phyloP scores from a whole-genome alignment of 1,284 basidiomycete genomes.

The Trichosporon coremiiforme region DNA sequence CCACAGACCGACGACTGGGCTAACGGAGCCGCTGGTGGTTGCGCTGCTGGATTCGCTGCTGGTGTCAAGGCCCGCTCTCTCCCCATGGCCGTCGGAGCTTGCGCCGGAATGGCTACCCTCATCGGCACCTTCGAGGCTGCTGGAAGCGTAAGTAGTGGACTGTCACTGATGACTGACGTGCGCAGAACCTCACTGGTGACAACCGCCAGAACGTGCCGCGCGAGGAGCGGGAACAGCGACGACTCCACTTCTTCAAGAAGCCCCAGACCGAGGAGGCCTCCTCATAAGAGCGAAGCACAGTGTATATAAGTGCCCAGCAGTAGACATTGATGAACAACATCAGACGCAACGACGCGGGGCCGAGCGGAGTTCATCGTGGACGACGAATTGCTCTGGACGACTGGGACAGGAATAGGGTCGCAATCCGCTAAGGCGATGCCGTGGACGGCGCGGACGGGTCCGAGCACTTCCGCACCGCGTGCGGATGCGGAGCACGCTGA shows the following conservation, averaged over 20 bases:
- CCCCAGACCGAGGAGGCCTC: conserved; percentile 43
- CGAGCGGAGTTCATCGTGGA: not conserved
- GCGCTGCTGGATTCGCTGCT: conserved; percentile 88
- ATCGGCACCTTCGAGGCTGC: conserved; percentile 84
- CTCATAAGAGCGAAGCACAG: conserved; percentile 20
- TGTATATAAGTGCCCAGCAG: conserved; percentile 22
- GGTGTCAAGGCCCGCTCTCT: conserved; percentile 82
- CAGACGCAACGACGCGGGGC: conserved; percentile 1
- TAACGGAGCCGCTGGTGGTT: conserved; percentile 84
- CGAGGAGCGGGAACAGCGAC: conserved; percentile 57
- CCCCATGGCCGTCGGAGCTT: conserved; percentile 78
- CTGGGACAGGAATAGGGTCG: too few species aligned
- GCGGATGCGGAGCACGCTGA: too few species aligned
- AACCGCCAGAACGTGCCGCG: conserved; percentile 48
- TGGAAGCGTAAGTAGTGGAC: conserved; percentile 59
- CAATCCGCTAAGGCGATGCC: too few species aligned
- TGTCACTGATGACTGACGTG: not conserved
- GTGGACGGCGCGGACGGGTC: too few species aligned
- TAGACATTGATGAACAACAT: conserved; percentile 35
- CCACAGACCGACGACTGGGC: conserved; percentile 70
- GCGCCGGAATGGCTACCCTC: conserved; percentile 74
- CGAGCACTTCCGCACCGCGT: too few species aligned
- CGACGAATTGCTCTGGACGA: not conserved
- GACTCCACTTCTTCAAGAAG: conserved; percentile 59
- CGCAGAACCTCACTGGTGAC: conserved; percentile 44